Evolutionary conservation across 805 yeast species (phyloP), one percentile per base, ranked within the genome.

Genomic region (Komagataella ulmi): DNA sequence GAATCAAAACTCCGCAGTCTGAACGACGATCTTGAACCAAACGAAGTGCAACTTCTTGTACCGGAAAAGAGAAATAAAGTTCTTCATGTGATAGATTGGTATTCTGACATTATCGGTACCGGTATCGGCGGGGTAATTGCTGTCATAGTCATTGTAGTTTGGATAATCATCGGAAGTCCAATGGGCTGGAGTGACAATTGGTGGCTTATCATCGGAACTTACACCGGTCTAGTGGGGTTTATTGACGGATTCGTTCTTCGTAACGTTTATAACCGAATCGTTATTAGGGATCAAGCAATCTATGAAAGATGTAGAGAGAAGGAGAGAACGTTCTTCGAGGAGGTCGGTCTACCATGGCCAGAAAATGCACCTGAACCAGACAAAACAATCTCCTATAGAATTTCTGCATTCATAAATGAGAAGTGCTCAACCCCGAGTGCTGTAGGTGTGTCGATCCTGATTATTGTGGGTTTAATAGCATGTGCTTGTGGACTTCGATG

Each of bases 201-300:
- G 76, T 72, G 75, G 75, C 58, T 72, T 46, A 69, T 72, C 45
- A 71, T 70, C 54, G 76, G 76, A 48, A 70, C 76, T 2, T 72
- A 72, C 54, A 69, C 76, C 0, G 76, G 76, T 21, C 59, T 72
- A 23, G 61, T 71, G 46, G 75, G 75, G 1, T 71, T 70, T 54
- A 51, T 68, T 47, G 76, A 72, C 54, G 74, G 75, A 1, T 72
- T 69, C 54, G 68, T 66, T 44, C 57, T 72, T 44, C 61, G 76
- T 57, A 65, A 70, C 51, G 68, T 65, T 17, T 30, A 30, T 10
- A 30, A 30, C 40, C 40, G 40, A 30, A 30, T 30, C 14, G 40
- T 30, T 30, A 14, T 8, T 10, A 30, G 40, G 14, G 40, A 30
- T 30, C 40, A 30, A 30, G 7, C n/a, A 30, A 30, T 30, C 14